A percentile compares a stretch with the other conserved stretches of the same genome.
Conservation (phyloP, 73 alveolate genomes). For the Paramecium sexaurelia region DNA sequence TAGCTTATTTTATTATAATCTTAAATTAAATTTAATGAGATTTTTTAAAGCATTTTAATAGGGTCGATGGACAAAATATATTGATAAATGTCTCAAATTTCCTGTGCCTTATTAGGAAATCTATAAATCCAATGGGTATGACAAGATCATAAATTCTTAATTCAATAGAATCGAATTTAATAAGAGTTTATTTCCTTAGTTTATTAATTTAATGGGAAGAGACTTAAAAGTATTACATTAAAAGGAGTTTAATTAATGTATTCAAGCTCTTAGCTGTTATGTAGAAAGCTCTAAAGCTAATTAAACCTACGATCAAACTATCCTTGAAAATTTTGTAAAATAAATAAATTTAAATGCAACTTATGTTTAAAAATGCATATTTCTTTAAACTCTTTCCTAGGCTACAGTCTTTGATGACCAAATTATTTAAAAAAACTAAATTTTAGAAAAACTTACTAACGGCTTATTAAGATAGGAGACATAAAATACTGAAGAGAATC, state of each 20-base stretch:
- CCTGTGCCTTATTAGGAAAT: not conserved
- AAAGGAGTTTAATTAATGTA: not conserved
- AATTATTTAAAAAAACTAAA: not conserved
- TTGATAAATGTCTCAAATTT: not conserved
- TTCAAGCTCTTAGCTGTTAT: not conserved
- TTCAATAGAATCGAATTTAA: not conserved
- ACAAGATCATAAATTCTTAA: not conserved
- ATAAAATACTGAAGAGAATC: not conserved
- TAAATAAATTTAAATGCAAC: not conserved
- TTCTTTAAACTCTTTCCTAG: not conserved
- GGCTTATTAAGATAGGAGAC: not conserved
- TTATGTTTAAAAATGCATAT: not conserved
- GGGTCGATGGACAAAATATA: not conserved
- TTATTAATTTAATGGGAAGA: not conserved
- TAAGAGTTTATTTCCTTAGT: not conserved
- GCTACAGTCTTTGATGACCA: not conserved
- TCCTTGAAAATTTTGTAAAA: not conserved
- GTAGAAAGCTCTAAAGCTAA: not conserved
- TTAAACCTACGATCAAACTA: not conserved
- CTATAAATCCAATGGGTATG: not conserved
- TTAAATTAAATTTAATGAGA: not conserved
- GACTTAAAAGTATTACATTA: not conserved
- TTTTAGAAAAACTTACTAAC: not conserved
- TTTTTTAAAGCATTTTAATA: not conserved
- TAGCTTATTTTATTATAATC: slow-evolving; percentile 7